These are phyloP conservation scores for Aspergillus ustus DNA, from an alignment of 2,329 filamentous ascomycete species.

Conservation along the genomic window DNA sequence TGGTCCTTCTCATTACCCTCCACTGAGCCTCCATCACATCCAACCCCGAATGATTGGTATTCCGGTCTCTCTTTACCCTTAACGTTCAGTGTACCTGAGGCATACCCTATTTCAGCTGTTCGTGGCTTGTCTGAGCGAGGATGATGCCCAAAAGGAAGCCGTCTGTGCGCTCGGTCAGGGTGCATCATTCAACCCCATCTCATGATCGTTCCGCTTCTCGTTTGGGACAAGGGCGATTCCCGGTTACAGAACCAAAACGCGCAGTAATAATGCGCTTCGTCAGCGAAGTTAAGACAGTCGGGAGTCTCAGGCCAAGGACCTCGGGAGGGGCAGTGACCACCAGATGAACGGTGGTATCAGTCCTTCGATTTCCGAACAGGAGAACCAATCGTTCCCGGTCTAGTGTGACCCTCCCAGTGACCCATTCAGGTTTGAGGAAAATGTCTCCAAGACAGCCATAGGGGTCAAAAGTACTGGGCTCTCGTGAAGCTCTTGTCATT, in stretches of 20 bases:
- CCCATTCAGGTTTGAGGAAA: slow-evolving; percentile 8
- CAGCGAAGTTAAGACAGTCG: background rate
- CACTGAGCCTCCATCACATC: slow-evolving; percentile 18
- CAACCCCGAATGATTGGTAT: slow-evolving; percentile 22
- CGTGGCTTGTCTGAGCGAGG: slow-evolving; percentile 9
- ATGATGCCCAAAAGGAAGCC: slow-evolving; percentile 23
- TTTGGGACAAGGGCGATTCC: slow-evolving; percentile 14
- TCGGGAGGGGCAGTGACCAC: slow-evolving; percentile 25
- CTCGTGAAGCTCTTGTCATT: background rate
- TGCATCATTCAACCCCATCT: slow-evolving; percentile 22
- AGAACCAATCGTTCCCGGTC: slow-evolving; percentile 2
- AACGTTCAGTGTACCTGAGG: slow-evolving; percentile 21
- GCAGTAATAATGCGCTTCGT: slow-evolving; percentile 13
- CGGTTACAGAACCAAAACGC: slow-evolving; percentile 23
- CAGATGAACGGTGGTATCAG: slow-evolving; percentile 24
- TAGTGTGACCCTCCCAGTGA: slow-evolving; percentile 21
- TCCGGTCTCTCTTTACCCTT: slow-evolving; percentile 3
- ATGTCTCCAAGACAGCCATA: background rate
- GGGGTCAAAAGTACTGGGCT: slow-evolving; percentile 9
- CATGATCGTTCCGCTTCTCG: slow-evolving; percentile 25
- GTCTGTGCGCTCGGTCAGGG: slow-evolving; percentile 25
- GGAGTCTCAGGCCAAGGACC: slow-evolving; percentile 5
- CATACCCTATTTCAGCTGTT: slow-evolving; percentile 13
- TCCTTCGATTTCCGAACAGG: background rate
- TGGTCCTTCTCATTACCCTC: background rate